Percentiles rank a stretch among this genome's conserved stretches.
These are phyloP conservation scores for Mucor irregularis DNA, from an alignment of 371 early-diverging fungal genomes.

Conservation along the genomic window DNA sequence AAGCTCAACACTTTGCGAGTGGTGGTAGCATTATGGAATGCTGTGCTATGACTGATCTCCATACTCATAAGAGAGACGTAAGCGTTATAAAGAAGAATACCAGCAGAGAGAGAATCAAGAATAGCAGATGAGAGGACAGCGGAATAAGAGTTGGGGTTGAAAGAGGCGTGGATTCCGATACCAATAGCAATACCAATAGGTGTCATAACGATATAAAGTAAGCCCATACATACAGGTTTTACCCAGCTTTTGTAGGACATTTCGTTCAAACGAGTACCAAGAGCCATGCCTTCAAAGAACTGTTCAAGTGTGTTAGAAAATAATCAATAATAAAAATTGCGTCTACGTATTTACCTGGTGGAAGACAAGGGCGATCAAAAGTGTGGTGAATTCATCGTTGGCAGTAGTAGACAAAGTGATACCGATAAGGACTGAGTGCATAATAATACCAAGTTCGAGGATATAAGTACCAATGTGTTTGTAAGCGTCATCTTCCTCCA, in stretches of 20 bases:
- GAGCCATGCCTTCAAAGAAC: conserved; percentile 86
- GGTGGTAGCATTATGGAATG: conserved; percentile 45
- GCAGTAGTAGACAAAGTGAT: conserved; percentile 71
- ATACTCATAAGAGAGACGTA: conserved; percentile 72
- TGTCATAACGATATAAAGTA: conserved; percentile 59
- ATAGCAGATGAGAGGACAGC: conserved; percentile 72
- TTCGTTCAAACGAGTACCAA: conserved; percentile 74
- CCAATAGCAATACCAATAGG: conserved; percentile 83
- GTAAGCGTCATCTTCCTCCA: conserved; percentile 30
- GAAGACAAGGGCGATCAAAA: conserved; percentile 82
- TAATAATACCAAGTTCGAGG: conserved; percentile 81
- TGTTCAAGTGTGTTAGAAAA: no score
- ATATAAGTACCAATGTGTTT: conserved; percentile 56
- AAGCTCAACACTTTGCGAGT: conserved; percentile 52
- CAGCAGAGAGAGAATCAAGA: conserved; percentile 76
- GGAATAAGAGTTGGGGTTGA: conserved; percentile 44
- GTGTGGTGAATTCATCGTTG: conserved; percentile 65
- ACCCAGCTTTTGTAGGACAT: conserved; percentile 51
- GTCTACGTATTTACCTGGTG: conserved; percentile 67
- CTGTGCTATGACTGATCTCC: conserved; percentile 62
- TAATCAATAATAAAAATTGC: background rate
- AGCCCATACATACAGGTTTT: conserved; percentile 43
- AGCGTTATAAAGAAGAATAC: conserved; percentile 81
- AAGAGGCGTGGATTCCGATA: conserved; percentile 61
- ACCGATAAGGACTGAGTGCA: conserved; percentile 90